Percentiles rank a stretch among this genome's conserved stretches.
Conservation (phyloP, 371 early-diverging fungal genomes). For the Racocetra persica region DNA sequence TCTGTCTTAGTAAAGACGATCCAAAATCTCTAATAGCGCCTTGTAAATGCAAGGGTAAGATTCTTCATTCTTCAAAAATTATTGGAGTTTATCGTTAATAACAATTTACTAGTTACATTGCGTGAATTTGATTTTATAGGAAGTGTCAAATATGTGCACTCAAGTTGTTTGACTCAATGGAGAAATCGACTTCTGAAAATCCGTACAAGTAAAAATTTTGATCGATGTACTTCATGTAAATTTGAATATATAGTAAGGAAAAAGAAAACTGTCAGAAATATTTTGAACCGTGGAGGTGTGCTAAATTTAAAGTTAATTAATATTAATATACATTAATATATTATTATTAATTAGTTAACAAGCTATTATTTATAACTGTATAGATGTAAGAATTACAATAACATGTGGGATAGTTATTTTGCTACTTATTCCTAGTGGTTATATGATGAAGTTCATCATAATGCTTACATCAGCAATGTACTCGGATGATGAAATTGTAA, state of each 20-base stretch:
- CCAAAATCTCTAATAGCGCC: slow-evolving; percentile 19
- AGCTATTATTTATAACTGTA: not conserved
- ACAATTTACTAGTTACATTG: not conserved
- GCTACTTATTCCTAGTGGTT: slow-evolving; percentile 19
- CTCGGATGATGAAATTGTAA: not conserved
- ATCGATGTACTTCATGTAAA: slow-evolving; percentile 27
- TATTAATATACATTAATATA: no score
- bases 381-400: slow-evolving; percentile 19
- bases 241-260: slow-evolving; percentile 8
- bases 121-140: not conserved
- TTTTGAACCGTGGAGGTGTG: not conserved
- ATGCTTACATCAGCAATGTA: slow-evolving; percentile 14
- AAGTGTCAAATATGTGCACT: slow-evolving; percentile 28
- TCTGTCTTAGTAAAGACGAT: slow-evolving; percentile 25
- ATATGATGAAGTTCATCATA: slow-evolving; percentile 27
- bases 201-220: not conserved
- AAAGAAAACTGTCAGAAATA: not conserved
- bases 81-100: not conserved
- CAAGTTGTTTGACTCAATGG: slow-evolving; percentile 24
- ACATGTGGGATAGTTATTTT: not conserved
- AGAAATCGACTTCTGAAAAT: not conserved
- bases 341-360: not conserved
- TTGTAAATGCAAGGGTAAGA: slow-evolving; percentile 31
- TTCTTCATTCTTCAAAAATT: no score
- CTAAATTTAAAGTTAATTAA: no score